Evolutionary conservation across 1,284 basidiomycete species (phyloP).

Genomic region (Papiliotrema laurentii): DNA sequence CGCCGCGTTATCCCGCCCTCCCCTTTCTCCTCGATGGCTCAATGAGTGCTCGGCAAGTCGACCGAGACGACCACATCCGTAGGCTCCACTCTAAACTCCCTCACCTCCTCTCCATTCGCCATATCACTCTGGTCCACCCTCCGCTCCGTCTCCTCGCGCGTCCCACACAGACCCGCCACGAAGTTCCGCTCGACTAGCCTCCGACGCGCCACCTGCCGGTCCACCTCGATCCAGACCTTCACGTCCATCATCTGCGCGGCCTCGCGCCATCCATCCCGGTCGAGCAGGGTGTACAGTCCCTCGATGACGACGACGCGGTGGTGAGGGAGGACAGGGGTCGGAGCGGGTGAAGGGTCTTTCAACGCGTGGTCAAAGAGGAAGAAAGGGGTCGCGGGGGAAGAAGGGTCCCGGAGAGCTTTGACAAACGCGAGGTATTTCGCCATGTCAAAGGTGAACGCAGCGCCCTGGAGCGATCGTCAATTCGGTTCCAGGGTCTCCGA

Average conservation of each 20-base stretch:
- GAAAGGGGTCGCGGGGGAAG: constrained; percentile 40
- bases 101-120: constrained; percentile 26
- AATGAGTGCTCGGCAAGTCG: too few species aligned
- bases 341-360: constrained; percentile 52
- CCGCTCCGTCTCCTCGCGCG: background rate
- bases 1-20: too few species aligned
- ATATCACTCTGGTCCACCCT: constrained; percentile 21
- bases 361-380: constrained; percentile 51
- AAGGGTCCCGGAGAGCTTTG: constrained; percentile 56
- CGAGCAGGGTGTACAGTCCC: constrained; percentile 74
- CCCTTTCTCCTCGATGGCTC: too few species aligned
- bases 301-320: constrained; percentile 78
- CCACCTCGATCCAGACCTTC: constrained; percentile 69
- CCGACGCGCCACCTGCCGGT: constrained; percentile 57
- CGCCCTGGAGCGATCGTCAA: constrained; percentile 28
- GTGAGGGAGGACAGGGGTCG: constrained; percentile 55
- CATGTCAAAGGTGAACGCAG: constrained; percentile 51
- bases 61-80: constrained; percentile 16
- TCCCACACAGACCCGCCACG: constrained; percentile 26
- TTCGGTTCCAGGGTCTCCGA: background rate
- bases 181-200: constrained; percentile 58
- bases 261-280: constrained; percentile 65
- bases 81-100: constrained; percentile 8
- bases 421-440: constrained; percentile 67
- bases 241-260: constrained; percentile 68